Evolutionary conservation across 2,329 filamentous ascomycete species (phyloP).

Genomic region (Xylariaceae sp.): DNA sequence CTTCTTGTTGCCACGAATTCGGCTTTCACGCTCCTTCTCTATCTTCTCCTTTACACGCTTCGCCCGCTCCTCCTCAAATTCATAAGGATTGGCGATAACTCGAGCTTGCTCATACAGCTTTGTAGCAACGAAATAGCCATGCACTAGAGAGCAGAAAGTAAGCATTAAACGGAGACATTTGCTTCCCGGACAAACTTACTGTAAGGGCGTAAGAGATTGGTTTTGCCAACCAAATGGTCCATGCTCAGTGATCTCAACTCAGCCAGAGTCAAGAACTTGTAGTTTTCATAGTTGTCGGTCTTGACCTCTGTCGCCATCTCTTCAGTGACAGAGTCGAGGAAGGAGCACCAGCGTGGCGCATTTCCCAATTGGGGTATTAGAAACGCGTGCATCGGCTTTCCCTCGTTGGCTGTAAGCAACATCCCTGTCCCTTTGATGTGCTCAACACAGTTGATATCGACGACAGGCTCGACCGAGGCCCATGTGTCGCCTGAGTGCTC

Average conservation of each 20-base stretch:
- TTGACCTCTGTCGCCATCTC: constrained; percentile 87
- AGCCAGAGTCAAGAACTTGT: constrained; percentile 90
- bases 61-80: constrained; percentile 86
- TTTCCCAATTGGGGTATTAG: constrained; percentile 92
- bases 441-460: constrained; percentile 91
- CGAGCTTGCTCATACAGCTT: constrained; percentile 93
- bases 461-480: constrained; percentile 92
- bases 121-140: constrained; percentile 95
- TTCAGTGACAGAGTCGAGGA: constrained; percentile 95
- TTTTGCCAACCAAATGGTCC: constrained; percentile 85
- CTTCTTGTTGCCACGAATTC: constrained; percentile 93
- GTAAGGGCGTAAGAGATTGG: constrained; percentile 84
- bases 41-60: constrained; percentile 94
- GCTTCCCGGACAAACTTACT: constrained; percentile 31
- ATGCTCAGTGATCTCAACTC: constrained; percentile 84
- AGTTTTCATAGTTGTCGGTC: constrained; percentile 93
- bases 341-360: constrained; percentile 91
- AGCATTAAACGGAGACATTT: no score
- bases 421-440: constrained; percentile 93
- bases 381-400: constrained; percentile 89
- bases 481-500: constrained; percentile 77
- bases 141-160: constrained; percentile 48
- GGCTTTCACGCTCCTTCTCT: constrained; percentile 90
- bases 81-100: constrained; percentile 87
- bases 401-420: constrained; percentile 70